Base-by-base conservation (phyloP, 495 filamentous ascomycete genomes). In the Tuber brumale region DNA sequence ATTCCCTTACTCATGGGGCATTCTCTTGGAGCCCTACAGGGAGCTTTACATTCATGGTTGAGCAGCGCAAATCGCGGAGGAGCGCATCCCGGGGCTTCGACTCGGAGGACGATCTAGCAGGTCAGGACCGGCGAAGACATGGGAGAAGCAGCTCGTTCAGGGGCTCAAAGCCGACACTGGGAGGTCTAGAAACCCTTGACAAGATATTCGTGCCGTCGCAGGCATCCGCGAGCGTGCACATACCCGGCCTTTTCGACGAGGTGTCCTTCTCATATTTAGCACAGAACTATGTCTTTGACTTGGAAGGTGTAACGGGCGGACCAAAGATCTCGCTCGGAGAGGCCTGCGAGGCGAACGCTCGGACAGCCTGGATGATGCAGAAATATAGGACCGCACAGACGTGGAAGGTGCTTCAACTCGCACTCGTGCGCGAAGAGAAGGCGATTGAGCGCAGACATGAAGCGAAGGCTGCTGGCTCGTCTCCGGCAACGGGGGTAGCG, bases 1-100 rank as follows among this genome's bases (percentile, higher is more conserved):
- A 94, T 80, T 86, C 88, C 45, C 85, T 93, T 19, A 89, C 89
- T n/a, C 88, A 86, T 45, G 86, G 92, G 79, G 85, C 87, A 27
- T 89, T 92, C 76, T 89, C 90, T 6, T 82, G 81, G 81, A 76
- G 81, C 35, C 81, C 81, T 19, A 76, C 75, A 12, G 75, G 71
- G 14, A 78, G 77, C 39, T 82, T 82, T 71, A 82, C 81, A 14
- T 82, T 82, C 43, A 75, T 75, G n/a, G 76, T 75, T 27, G 77
- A 82, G 72, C 77, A 76, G 12, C 77, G 81, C 18, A 73, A 74
- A 8, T 74, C 73, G 6, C 78, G 81, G 23, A 69, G 74, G 3
- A 73, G 72, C 37, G 71, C 77, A 12, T 73, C 79, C 2, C 70
- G 72, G 6, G 46, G 72, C 23, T 82, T 82, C 27, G 81, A 83